Conservation (phyloP, 2,329 filamentous ascomycete species). For the Verticillium dahliae region DNA sequence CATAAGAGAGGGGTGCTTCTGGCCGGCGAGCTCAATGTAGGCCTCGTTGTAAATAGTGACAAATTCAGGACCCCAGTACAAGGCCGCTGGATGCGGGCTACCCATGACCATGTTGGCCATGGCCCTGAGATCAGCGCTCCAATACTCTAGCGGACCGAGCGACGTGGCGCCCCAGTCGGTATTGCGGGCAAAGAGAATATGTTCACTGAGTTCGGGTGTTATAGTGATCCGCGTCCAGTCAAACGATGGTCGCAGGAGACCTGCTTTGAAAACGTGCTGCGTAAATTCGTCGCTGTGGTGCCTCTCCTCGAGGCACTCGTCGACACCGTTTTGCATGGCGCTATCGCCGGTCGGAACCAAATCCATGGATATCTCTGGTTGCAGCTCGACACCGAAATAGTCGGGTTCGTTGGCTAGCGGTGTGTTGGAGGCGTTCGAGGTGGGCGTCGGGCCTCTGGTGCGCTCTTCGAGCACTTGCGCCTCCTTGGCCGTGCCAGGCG, state of each 20-base stretch:
- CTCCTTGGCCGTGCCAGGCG: slow-evolving; percentile 31
- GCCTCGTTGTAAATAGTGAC: slow-evolving; percentile 68
- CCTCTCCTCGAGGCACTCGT: slow-evolving; percentile 16
- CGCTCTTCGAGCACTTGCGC: slow-evolving; percentile 24
- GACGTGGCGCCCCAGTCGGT: slow-evolving; percentile 68
- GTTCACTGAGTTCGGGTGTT: slow-evolving; percentile 55
- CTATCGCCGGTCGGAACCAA: slow-evolving; percentile 4
- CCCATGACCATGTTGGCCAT: slow-evolving; percentile 82
- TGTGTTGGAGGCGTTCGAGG: slow-evolving; percentile 19
- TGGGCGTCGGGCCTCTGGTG: slow-evolving; percentile 27
- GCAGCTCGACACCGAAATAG: slow-evolving; percentile 31
- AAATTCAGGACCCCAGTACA: slow-evolving; percentile 72
- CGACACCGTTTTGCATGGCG: slow-evolving; percentile 17
- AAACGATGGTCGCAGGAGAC: slow-evolving; percentile 48
- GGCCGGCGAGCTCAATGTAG: slow-evolving; percentile 63
- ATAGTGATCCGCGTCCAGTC: slow-evolving; percentile 74
- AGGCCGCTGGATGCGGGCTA: slow-evolving; percentile 65
- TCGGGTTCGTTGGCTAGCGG: slow-evolving; percentile 29
- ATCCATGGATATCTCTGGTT: slow-evolving; percentile 5
- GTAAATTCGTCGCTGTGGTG: slow-evolving; percentile 35
- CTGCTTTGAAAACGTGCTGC: slow-evolving; percentile 30
- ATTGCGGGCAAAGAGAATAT: slow-evolving; percentile 67
- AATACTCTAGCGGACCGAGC: slow-evolving; percentile 69
- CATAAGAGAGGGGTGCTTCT: slow-evolving; percentile 73
- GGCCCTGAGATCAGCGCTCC: slow-evolving; percentile 64